Base-by-base conservation (phyloP, 805 yeast species). In the Teunomyces gatunensis region DNA sequence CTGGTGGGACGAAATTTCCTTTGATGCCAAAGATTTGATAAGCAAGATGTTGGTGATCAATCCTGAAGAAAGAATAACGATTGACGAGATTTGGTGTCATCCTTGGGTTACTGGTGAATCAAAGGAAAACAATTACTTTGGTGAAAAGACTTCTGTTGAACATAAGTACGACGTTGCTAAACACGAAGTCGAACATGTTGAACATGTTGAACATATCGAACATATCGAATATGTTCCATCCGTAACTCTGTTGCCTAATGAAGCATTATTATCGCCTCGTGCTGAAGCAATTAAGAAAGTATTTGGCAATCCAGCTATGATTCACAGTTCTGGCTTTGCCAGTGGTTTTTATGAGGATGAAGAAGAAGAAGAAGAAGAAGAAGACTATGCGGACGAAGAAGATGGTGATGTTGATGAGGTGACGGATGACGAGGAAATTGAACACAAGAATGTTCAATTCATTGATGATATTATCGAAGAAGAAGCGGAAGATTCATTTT, bases 1-100 rank as follows among this genome's bases (percentile, higher is more conserved):
- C 1, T 87, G 96, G 96, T 87, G 94, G 89, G 94, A 87, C 65
- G 95, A 87, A 61, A 84, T 87, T 30, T 76, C 85, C 44, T 66
- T 62, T 34, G 89, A 83, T 32, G 91, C 90, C 23, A 87, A 86
- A 59, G 77, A 78, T 55, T 76, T 87, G 56, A 87, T 87, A 11
- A 66, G 78, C 3, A 81, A 79, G 56, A 73, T 87, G 63, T 70
- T 87, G 52, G 83, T 84, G 23, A 85, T 85, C 12, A 82, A 87
- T 61, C 91, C 94, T 1, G 71, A 72, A 10, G 77, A 75, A 45
- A 73, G 96, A 56, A 85, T 84, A 53, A 79, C 87, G 2, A 77
- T 86, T 39, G 84, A 83, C 42, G 84, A 87, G 51, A 71, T 87
- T 25, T 70, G 86, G 55, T 63, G 72, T 13, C 91, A 87, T 62